Evolutionary conservation across 179 eudicot species (phyloP).

Genomic region (Drosera spatulata): DNA sequence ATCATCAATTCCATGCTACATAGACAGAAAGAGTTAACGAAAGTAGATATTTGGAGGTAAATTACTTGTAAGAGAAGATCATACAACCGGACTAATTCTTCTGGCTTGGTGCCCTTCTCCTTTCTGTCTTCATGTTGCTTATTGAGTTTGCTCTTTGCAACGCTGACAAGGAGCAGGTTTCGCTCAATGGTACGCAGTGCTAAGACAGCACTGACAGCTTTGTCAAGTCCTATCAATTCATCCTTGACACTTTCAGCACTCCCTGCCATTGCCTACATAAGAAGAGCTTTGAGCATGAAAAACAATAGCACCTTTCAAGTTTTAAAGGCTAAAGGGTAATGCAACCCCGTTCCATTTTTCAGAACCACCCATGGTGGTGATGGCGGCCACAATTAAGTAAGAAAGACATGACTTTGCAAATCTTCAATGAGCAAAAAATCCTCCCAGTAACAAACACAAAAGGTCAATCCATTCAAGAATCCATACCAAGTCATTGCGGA

Average conservation of each 20-base stretch:
- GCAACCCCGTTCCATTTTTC: no score
- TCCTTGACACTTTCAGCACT: constrained; percentile 80
- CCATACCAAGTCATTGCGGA: constrained; percentile 81
- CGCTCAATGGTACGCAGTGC: constrained; percentile 88
- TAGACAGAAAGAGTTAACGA: neutral
- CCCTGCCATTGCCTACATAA: constrained; percentile 65
- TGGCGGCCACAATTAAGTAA: no score
- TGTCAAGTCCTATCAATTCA: constrained; percentile 91
- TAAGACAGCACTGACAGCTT: constrained; percentile 85
- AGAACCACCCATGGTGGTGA: no score
- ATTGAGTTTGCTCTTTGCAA: constrained; percentile 79
- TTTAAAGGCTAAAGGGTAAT: no score
- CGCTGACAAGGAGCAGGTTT: constrained; percentile 67
- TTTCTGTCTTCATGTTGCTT: constrained; percentile 68
- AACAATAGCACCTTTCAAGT: no score
- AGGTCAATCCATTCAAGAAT: neutral
- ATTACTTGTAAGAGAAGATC: constrained; percentile 84
- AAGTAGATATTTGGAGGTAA: constrained; percentile 2
- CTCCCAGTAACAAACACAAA: neutral
- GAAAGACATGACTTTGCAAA: no score
- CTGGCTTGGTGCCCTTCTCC: constrained; percentile 80
- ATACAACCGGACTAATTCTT: constrained; percentile 88
- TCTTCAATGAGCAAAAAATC: neutral
- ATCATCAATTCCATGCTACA: neutral
- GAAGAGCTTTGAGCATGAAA: constrained; percentile 3